Base-by-base conservation (phyloP, 2,329 filamentous ascomycete genomes). In the Monilinia polystroma region DNA sequence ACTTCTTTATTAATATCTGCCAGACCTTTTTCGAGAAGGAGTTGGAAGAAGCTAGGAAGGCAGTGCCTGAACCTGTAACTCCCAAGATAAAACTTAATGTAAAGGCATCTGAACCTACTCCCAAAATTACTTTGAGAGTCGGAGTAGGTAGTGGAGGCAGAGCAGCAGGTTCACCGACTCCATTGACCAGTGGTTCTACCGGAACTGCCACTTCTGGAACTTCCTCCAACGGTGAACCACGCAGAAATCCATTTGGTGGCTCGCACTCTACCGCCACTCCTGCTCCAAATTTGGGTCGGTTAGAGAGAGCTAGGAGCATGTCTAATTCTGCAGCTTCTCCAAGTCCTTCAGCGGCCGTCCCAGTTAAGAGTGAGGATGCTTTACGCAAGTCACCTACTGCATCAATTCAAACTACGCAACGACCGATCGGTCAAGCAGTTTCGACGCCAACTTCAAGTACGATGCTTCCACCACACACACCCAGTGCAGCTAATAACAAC, bases 41-140 rank as follows among this genome's bases (percentile, higher is more conserved):
- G 65, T 78, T 96, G 47, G 86, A 85, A 69, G 84, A 91, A 73
- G 92, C 92, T 12, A 92, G 90, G 76, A 84, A 84, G 57, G 84
- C 84, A 66, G 90, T 94, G 23, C 82, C 85, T 59, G 90, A 95
- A 77, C 90, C 92, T 18, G 81, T 85, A 1, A 86, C 89, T 73
- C 86, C 90, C 47, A 92, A 92, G 75, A 90, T 96, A 41, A 66
- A 66, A 10, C 63, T 66, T 73, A 96, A 93, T 78, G 82, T 97
- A 66, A 93, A 91, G 77, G 84, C 92, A 74, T 82, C 80, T 68
- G 76, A 76, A 74, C 68, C 75, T 35, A 77, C 81, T 11, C 88
- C 87, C 76, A 90, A 87, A 76, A 87, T 94, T 66, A 93, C 88
- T 26, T 85, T 92, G 59, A 89, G 88, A 70, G 84, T 92, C 64